phyloP scores from a whole-genome alignment of 2,329 filamentous ascomycete species.

The Blastomyces silverae region DNA sequence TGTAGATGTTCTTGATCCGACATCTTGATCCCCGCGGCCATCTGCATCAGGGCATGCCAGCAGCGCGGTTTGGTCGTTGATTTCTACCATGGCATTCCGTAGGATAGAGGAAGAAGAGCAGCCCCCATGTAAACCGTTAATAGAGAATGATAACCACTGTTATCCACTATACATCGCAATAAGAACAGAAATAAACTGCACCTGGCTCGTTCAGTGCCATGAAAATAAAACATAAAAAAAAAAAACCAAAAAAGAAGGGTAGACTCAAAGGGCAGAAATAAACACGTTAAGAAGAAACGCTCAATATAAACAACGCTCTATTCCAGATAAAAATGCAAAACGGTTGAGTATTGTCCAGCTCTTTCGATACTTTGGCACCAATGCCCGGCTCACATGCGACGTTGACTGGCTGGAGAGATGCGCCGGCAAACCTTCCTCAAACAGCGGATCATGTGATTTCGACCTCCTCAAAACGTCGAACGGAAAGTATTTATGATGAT shows the following conservation, averaged over 20 bases:
- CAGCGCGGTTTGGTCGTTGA: slow-evolving; percentile 10
- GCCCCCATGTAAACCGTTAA: background rate
- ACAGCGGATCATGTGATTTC: background rate
- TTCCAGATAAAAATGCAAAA: background rate
- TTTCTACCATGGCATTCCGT: slow-evolving; percentile 8
- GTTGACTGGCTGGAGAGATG: background rate
- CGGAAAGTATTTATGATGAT: no score
- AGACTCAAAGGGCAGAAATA: background rate
- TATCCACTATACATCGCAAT: background rate
- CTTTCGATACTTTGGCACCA: background rate
- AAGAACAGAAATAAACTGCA: background rate
- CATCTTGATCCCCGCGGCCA: background rate
- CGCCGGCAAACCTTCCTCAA: background rate
- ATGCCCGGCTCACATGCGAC: background rate
- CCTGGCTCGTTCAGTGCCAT: no score
- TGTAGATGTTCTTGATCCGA: slow-evolving; percentile 19
- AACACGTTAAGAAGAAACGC: background rate
- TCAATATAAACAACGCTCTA: background rate
- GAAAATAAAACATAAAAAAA: background rate
- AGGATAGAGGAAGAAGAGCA: background rate
- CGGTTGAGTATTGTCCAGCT: background rate
- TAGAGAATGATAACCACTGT: background rate
- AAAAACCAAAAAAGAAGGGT: no score
- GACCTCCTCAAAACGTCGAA: background rate
- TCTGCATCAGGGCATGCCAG: slow-evolving; percentile 1